Evolutionary conservation across 139 green algal genomes (phyloP).

Genomic region (Asterochloris erici): DNA sequence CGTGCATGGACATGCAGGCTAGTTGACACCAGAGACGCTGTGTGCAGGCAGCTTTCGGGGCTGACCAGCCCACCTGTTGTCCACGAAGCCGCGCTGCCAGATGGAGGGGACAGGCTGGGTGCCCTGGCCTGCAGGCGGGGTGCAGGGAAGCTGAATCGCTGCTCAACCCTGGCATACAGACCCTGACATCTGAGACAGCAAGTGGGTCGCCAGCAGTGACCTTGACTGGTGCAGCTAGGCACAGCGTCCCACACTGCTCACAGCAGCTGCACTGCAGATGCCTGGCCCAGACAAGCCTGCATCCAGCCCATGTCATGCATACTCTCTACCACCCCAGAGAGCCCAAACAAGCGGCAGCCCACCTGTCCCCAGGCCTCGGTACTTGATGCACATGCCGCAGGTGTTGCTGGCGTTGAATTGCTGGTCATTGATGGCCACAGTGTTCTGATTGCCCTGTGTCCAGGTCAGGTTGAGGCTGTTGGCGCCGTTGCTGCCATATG

Average conservation of each 20-base stretch:
- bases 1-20: too few relatives aligned
- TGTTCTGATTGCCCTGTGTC: constrained; percentile 1
- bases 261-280: too few relatives aligned
- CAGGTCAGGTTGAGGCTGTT: constrained; percentile 10
- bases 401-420: constrained; percentile 2
- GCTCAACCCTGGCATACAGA: not conserved
- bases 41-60: too few relatives aligned
- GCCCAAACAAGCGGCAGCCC: not conserved
- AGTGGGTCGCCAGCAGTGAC: too few relatives aligned
- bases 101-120: constrained; percentile 2
- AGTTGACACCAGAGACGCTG: too few relatives aligned
- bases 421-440: constrained; percentile 8
- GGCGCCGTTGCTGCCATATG: constrained; percentile 1
- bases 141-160: too few relatives aligned
- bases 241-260: too few relatives aligned
- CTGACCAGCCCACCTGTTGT: constrained; percentile 6
- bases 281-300: too few relatives aligned
- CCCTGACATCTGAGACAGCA: too few relatives aligned
- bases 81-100: constrained; percentile 12
- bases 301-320: not conserved
- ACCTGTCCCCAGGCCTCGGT: not conserved
- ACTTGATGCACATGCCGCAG: constrained; percentile 27
- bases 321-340: not conserved
- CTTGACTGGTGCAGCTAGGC: too few relatives aligned
- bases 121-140: not conserved